Conservation (phyloP, 1,284 basidiomycete genomes). For the Boletellus deceptivus region DNA sequence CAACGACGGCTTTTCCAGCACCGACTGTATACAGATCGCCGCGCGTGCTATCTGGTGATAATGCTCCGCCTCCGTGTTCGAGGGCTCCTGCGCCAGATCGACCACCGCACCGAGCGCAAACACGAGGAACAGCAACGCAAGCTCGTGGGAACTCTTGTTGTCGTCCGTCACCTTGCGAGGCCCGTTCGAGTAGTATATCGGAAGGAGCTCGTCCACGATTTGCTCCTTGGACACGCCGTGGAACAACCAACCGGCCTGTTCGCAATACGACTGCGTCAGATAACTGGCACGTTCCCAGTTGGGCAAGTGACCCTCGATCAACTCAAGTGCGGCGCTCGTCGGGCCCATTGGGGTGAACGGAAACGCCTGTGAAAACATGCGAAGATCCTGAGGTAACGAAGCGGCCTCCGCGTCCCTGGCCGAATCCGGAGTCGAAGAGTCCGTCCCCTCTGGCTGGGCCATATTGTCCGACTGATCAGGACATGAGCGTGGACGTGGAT, state of each 20-base stretch:
- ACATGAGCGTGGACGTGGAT: slow-evolving; percentile 14
- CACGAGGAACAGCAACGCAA: slow-evolving; percentile 61
- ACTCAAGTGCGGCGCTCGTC: slow-evolving; percentile 41
- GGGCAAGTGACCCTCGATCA: slow-evolving; percentile 55
- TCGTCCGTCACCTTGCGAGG: slow-evolving; percentile 23
- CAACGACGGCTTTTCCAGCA: slow-evolving; percentile 64
- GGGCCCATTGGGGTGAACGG: slow-evolving; percentile 63
- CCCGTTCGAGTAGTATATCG: slow-evolving; percentile 37
- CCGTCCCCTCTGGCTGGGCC: slow-evolving; percentile 13
- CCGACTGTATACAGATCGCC: slow-evolving; percentile 56
- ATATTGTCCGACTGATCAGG: slow-evolving; percentile 26
- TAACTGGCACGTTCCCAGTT: slow-evolving; percentile 44
- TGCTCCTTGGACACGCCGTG: slow-evolving; percentile 49
- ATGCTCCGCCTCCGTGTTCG: slow-evolving; percentile 50
- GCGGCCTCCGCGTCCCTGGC: slow-evolving; percentile 35
- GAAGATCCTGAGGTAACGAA: slow-evolving; percentile 40
- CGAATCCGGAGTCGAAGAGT: slow-evolving; percentile 32
- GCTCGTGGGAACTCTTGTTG: slow-evolving; percentile 48
- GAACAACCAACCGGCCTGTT: slow-evolving; percentile 60
- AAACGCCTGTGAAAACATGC: slow-evolving; percentile 58
- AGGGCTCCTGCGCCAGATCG: slow-evolving; percentile 39
- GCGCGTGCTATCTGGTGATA: slow-evolving; percentile 61
- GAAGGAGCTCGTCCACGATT: slow-evolving; percentile 54
- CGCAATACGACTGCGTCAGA: slow-evolving; percentile 51
- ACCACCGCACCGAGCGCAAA: slow-evolving; percentile 61